phyloP scores from a whole-genome alignment of 495 filamentous ascomycete species.

The Oleoguttula mirabilis region DNA sequence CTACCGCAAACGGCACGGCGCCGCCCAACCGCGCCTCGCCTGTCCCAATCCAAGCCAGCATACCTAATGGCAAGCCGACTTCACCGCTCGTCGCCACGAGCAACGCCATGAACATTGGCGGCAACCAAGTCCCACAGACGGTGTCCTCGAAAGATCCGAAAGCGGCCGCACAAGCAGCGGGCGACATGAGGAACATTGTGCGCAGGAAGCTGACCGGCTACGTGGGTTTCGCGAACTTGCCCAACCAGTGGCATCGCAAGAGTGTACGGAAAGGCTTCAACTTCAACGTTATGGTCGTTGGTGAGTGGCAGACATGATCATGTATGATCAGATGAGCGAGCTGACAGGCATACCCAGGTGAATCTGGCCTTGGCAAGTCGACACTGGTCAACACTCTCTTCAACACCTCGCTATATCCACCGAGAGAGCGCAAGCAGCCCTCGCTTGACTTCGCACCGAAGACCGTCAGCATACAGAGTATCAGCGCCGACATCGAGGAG shows the following conservation, averaged over 20 bases:
- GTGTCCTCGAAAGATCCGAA: constrained; percentile 76
- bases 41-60: constrained; percentile 18
- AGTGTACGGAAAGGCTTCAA: constrained; percentile 99
- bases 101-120: constrained; percentile 50
- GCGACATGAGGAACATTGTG: constrained; percentile 92
- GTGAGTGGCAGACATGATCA: constrained; percentile 44
- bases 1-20: constrained; percentile 12
- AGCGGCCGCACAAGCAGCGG: constrained; percentile 60
- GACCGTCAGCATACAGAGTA: constrained; percentile 96
- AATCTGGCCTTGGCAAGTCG: constrained; percentile 98
- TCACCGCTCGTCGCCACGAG: constrained; percentile 46
- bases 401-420: constrained; percentile 98
- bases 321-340: neutral
- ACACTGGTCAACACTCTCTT: constrained; percentile 98
- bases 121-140: constrained; percentile 42
- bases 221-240: constrained; percentile 96
- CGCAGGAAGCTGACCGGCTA: constrained; percentile 96
- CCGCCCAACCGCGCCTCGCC: constrained; percentile 29
- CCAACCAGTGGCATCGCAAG: constrained; percentile 99
- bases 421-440: constrained; percentile 92
- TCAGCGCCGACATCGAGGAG: constrained; percentile 97
- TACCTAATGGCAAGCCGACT: constrained; percentile 42
- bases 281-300: constrained; percentile 99
- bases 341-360: constrained; percentile 47
- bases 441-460: constrained; percentile 97